These are phyloP conservation scores for Aspergillus tanneri DNA, from an alignment of 2,329 filamentous ascomycete species.

Conservation along the genomic window DNA sequence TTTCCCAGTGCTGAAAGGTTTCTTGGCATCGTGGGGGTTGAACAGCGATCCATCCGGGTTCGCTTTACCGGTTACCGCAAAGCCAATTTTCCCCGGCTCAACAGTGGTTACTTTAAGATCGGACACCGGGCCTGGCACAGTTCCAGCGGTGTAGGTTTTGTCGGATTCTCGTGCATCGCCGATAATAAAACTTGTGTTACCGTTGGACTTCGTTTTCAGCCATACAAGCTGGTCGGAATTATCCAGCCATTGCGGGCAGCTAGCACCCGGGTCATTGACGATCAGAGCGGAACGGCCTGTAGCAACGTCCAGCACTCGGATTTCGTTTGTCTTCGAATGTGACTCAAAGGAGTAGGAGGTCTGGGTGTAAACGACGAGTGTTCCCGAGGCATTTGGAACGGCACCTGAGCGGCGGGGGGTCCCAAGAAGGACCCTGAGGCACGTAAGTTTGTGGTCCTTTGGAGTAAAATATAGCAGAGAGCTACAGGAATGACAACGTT, in stretches of 20 bases:
- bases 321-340: conserved; percentile 48
- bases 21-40: conserved; percentile 51
- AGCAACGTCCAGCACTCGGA: conserved; percentile 46
- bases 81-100: conserved; percentile 44
- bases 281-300: conserved; percentile 43
- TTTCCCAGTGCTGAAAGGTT: conserved; percentile 46
- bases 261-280: conserved; percentile 46
- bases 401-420: conserved; percentile 49
- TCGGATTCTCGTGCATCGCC: conserved; percentile 42
- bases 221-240: conserved; percentile 46
- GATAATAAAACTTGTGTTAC: conserved; percentile 48
- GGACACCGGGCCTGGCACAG: conserved; percentile 47
- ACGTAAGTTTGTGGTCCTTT: neutral
- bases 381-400: conserved; percentile 47
- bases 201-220: conserved; percentile 47
- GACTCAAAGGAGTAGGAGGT: conserved; percentile 52
- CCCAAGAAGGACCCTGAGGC: conserved; percentile 45
- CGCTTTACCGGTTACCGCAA: conserved; percentile 49
- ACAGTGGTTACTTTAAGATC: conserved; percentile 47
- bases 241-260: conserved; percentile 49
- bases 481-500: neutral
- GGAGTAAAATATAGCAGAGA: neutral
- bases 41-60: conserved; percentile 49
- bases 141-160: conserved; percentile 46
- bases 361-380: conserved; percentile 49